Evolutionary conservation across 768 basidiomycete species (phyloP).

Genomic region (Auriscalpium vulgare): DNA sequence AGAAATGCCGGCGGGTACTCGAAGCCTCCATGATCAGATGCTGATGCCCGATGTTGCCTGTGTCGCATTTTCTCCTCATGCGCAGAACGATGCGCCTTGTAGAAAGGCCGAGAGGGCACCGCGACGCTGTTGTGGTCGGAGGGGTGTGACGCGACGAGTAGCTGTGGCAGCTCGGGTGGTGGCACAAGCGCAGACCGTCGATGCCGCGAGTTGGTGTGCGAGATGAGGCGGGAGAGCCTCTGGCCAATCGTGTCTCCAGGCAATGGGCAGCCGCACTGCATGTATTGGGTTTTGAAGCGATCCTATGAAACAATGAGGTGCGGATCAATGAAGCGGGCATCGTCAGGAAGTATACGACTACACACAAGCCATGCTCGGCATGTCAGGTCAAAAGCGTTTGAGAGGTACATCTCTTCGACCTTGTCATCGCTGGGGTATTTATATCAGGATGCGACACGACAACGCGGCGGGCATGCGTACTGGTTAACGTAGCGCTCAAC

Average conservation of each 20-base stretch:
- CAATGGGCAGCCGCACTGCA: constrained; percentile 50
- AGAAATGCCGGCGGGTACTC: constrained; percentile 4
- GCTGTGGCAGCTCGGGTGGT: constrained; percentile 26
- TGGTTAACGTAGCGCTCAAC: constrained; percentile 46
- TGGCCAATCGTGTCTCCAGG: constrained; percentile 38
- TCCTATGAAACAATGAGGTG: constrained; percentile 15
- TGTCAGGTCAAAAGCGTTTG: constrained; percentile 41
- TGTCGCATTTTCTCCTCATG: no score
- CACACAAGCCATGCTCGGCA: constrained; percentile 40
- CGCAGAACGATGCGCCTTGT: constrained; percentile 2
- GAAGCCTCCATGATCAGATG: constrained; percentile 3
- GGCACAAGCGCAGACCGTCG: constrained; percentile 21
- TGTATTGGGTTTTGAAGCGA: constrained; percentile 47
- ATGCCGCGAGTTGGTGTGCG: constrained; percentile 7
- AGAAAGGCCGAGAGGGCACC: constrained; percentile 17
- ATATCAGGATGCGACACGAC: background rate
- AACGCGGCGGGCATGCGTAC: constrained; percentile 25
- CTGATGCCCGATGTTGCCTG: no score
- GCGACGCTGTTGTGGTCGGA: constrained; percentile 45
- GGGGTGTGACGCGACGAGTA: constrained; percentile 45
- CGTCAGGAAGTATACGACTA: background rate
- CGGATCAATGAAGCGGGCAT: background rate
- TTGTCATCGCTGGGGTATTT: constrained; percentile 34
- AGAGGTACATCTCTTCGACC: constrained; percentile 37
- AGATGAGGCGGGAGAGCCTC: constrained; percentile 29